phyloP scores from a whole-genome alignment of 2,329 filamentous ascomycete genomes.

The Cladosporium cucumerinum region DNA sequence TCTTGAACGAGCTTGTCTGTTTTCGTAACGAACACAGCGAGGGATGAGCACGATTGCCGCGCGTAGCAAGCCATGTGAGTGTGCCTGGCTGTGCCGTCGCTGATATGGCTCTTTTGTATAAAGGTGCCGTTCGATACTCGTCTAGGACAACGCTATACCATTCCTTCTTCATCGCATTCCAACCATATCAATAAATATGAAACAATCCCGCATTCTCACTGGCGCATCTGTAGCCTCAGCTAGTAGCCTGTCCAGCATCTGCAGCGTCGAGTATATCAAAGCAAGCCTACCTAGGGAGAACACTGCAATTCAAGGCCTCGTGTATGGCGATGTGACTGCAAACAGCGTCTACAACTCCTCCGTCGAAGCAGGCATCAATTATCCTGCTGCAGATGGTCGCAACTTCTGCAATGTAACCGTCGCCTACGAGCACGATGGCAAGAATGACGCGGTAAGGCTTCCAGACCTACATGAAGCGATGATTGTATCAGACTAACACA shows the following conservation, averaged over 20 bases:
- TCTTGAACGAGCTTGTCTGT: background rate
- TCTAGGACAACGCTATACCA: background rate
- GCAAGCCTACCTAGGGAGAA: background rate
- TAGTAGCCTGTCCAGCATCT: constrained; percentile 5
- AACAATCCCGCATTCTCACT: background rate
- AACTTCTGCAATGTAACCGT: constrained; percentile 23
- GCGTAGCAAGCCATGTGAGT: background rate
- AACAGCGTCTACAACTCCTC: constrained; percentile 17
- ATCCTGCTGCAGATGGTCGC: constrained; percentile 17
- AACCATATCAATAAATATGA: background rate
- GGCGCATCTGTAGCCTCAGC: background rate
- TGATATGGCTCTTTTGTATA: background rate
- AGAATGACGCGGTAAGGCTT: constrained; percentile 7
- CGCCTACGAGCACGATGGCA: constrained; percentile 20
- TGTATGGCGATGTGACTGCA: constrained; percentile 18
- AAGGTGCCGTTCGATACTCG: background rate
- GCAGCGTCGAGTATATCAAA: constrained; percentile 13
- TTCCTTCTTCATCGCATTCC: background rate
- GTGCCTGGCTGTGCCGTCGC: background rate
- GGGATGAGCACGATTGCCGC: background rate
- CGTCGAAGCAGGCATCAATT: constrained; percentile 18
- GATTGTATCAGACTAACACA: background rate
- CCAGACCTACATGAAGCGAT: background rate
- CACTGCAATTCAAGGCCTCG: constrained; percentile 11
- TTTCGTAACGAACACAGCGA: background rate